phyloP scores from a whole-genome alignment of 495 filamentous ascomycete genomes.

The Tuber magnatum region DNA sequence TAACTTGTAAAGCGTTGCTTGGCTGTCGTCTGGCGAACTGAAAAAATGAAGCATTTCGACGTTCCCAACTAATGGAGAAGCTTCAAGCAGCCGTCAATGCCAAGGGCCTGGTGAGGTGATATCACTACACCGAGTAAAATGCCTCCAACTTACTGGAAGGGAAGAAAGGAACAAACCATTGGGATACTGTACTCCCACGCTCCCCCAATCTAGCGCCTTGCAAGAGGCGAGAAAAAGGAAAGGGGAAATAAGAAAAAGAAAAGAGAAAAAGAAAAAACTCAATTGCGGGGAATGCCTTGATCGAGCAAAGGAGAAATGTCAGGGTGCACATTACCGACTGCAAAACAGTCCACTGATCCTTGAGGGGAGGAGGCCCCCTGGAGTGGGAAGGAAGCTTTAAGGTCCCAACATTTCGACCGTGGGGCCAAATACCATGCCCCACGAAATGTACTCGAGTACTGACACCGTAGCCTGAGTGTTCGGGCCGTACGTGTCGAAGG shows the following conservation, averaged over 20 bases:
- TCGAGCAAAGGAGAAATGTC: background rate
- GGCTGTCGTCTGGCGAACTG: background rate
- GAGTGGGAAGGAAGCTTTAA: background rate
- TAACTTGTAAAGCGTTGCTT: constrained; percentile 3
- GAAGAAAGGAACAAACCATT: background rate
- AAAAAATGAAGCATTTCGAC: background rate
- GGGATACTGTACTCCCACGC: constrained; percentile 3
- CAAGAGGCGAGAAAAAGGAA: background rate
- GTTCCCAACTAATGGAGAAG: background rate
- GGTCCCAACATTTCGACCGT: background rate
- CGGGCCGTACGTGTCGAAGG: background rate
- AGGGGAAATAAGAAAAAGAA: background rate
- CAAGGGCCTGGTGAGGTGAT: background rate
- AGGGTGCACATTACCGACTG: background rate
- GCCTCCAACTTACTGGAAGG: background rate
- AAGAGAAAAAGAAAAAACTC: background rate
- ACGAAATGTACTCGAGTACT: background rate
- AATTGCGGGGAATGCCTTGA: constrained; percentile 2
- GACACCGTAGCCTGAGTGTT: background rate
- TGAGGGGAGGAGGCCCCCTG: background rate
- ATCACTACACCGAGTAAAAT: constrained; percentile 1
- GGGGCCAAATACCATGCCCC: background rate
- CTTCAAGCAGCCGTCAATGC: background rate
- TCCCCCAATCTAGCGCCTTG: background rate
- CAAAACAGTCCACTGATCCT: background rate